Base-by-base conservation (phyloP, 2,329 filamentous ascomycete genomes). In the Trichophyton mentagrophytes region DNA sequence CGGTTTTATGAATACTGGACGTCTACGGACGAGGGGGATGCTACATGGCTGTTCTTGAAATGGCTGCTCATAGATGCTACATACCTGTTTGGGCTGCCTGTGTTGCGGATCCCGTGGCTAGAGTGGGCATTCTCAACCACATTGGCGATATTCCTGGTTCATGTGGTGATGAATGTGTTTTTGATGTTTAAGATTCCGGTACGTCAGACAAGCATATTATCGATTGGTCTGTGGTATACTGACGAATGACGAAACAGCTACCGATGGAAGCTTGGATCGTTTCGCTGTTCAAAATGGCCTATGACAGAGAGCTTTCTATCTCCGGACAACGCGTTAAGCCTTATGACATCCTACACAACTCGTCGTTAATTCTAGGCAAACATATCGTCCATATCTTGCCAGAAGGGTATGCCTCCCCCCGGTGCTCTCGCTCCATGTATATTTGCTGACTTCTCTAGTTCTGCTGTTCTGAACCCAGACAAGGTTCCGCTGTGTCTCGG, bases 371-470 rank as follows among this genome's bases (percentile, higher is more conserved):
- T 65, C 82, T 96, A 76, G 93, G 93, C 69, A 93, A 90, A 72
- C 91, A 97, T 76, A 95, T 96, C 67, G 92, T 99, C 74, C 93
- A 99, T 71, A 96, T 99, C 69, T 79, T 99, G 60, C 93, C 93
- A 1, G 93, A 99, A 78, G 95, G 95, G 78, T 87, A 73, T 66
- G 79, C 70, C 42, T 55, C 30, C 20, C 20, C 9, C 27, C 49
- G 13, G n/a, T 36, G n/a, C 42, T 61, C 17, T 42, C 58, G 25
- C 27, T 40, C 13, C 3, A n/a, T 40, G 40, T 49, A 47, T 36
- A 61, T 11, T 51, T 56, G 60, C 70, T 76, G 61, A 59, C 30
- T 61, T 59, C 2, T 42, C 61, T 68, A 88, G 85, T 17, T 93
- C 91, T 57, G 93, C 91, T 13, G 80, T 90, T 57, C 79, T 99